These are phyloP conservation scores for Trichoderma atroviride DNA, from an alignment of 2,329 filamentous ascomycete genomes.

Conservation along the genomic window DNA sequence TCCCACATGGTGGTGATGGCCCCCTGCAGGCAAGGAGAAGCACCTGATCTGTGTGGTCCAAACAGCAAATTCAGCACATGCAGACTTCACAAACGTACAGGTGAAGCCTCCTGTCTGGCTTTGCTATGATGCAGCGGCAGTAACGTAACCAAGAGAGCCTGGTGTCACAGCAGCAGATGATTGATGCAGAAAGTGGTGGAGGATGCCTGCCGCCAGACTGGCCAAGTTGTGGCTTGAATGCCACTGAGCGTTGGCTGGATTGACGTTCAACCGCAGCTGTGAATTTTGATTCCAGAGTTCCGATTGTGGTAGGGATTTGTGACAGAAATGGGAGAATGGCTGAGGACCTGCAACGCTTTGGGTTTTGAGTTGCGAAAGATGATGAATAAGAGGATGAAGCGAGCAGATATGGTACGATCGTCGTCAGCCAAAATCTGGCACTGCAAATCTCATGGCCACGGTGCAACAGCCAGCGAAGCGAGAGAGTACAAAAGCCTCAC, in stretches of 20 bases:
- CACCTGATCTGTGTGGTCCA: background rate
- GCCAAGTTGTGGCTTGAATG: background rate
- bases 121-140: conserved; percentile 24
- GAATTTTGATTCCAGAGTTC: background rate
- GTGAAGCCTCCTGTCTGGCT: background rate
- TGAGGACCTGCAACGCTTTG: conserved; percentile 15
- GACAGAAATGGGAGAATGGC: background rate
- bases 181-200: background rate
- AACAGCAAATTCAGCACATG: conserved; percentile 1
- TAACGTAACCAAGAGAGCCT: conserved; percentile 21
- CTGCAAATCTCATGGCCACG: background rate
- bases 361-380: conserved; percentile 23
- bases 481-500: conserved; percentile 2
- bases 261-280: background rate
- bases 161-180: conserved; percentile 27
- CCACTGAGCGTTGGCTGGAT: background rate
- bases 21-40: conserved; percentile 14
- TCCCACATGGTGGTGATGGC: conserved; percentile 53
- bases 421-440: background rate
- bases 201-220: background rate
- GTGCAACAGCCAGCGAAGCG: background rate
- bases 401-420: conserved; percentile 2
- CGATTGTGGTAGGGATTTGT: background rate
- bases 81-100: conserved; percentile 1
- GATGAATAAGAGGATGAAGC: background rate